phyloP scores from a whole-genome alignment of 148 eudicot species.

The Cornus kousa region DNA sequence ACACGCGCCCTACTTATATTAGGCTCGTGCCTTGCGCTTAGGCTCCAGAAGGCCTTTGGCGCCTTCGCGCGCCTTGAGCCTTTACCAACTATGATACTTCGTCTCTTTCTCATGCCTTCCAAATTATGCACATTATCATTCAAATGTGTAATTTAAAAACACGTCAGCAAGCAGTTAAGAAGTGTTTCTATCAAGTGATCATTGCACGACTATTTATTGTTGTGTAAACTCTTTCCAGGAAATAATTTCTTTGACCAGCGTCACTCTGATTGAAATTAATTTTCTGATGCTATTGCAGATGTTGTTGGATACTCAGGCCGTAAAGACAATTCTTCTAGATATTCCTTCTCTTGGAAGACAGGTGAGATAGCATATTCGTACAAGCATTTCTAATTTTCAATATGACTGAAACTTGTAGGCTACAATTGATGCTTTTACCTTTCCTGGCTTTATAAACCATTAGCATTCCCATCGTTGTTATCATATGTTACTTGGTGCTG shows the following conservation, averaged over 20 bases:
- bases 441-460: constrained; percentile 1
- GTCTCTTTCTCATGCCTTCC: neutral
- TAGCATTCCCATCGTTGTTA: neutral
- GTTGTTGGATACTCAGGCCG: constrained; percentile 98
- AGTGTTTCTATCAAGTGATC: neutral
- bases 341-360: constrained; percentile 97
- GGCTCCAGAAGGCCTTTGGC: too few relatives aligned
- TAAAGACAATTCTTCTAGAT: constrained; percentile 92
- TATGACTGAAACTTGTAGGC: neutral
- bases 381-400: neutral
- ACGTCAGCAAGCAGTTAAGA: neutral
- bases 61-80: too few relatives aligned
- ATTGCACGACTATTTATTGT: neutral
- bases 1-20: too few relatives aligned
- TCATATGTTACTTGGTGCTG: neutral
- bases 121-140: neutral
- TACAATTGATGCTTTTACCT: neutral
- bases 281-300: constrained; percentile 49
- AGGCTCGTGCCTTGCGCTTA: too few relatives aligned
- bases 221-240: neutral
- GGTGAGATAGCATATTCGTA: constrained; percentile 29
- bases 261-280: neutral
- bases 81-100: too few relatives aligned
- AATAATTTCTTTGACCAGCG: neutral
- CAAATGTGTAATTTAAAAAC: neutral